Percentiles rank a stretch among this genome's conserved stretches.
These are phyloP conservation scores for Hirschfeldia incana DNA, from an alignment of 345 rosid genomes.

Conservation along the genomic window DNA sequence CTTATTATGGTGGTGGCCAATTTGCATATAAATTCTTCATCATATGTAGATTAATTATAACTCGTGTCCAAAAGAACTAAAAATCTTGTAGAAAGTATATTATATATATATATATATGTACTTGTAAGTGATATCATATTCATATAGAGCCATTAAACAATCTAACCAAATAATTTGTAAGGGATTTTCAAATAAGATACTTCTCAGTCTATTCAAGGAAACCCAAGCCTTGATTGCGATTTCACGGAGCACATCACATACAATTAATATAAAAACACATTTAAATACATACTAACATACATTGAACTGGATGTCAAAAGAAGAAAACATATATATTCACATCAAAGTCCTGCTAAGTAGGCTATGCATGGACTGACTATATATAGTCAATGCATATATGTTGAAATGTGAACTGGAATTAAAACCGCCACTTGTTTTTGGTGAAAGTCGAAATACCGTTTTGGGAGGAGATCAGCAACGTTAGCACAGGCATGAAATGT, in stretches of 20 bases:
- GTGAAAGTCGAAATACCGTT: background rate
- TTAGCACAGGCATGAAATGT: background rate
- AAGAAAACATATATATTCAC: background rate
- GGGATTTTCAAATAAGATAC: background rate
- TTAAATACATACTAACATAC: background rate
- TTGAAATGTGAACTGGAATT: background rate
- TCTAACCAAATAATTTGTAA: background rate
- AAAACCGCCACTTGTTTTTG: background rate
- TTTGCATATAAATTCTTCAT: background rate
- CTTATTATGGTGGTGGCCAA: background rate
- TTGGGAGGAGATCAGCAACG: background rate
- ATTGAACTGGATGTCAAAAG: background rate
- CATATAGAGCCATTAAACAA: background rate
- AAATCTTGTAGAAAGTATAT: background rate
- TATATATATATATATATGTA: background rate
- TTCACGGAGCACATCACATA: background rate
- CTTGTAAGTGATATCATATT: background rate
- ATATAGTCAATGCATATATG: background rate
- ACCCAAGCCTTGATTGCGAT: background rate
- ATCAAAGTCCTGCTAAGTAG: background rate
- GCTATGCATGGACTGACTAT: background rate
- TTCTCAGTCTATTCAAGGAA: background rate
- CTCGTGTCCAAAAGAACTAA: background rate
- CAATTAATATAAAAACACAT: background rate
- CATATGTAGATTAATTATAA: background rate